Base-by-base conservation (phyloP, 148 eudicot genomes). In the Camellia lanceoleosa region DNA sequence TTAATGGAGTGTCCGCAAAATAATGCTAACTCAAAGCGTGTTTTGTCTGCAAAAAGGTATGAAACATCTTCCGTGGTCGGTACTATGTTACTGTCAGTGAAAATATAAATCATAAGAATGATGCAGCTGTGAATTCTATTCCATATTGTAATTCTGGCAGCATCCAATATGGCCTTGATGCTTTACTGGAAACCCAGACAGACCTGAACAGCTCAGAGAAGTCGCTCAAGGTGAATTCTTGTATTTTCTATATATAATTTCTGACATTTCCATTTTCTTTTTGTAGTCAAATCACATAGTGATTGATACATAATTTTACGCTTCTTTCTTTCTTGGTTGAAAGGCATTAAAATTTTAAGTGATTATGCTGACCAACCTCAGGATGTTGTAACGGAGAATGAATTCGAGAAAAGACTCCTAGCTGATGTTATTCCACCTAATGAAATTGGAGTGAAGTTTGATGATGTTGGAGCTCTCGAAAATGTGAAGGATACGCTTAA, bases 381-480 rank as follows among this genome's bases (percentile, higher is more conserved):
- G 97, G 97, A 91, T 86, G 90, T 93, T 77, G 92, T 84, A 81
- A 87, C 91, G 20, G 97, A 93, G 80, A 93, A 93, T 84, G 95
- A 93, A 38, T 93, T 93, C 76, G 95, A 93, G 85, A 91, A 91
- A 80, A 87, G 89, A 63, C 95, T 93, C 58, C 82, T 86, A 15
- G 90, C 81, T 51, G 95, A 93, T 84, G 95, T 93, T 54, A 91
- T 93, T 67, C 97, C 95, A 7, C 95, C 97, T 71, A 88, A 67
- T 84, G 97, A 91, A 74, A 93, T 93, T 84, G 95, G 95, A 68
- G 95, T 93, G 46, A 91, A 93, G 15, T 93, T 93, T 89, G 92
- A 93, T 82, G 95, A 93, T 81, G 91, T 93, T 78, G 97, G 97
- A 78, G 97, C 93, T 13, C 91, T 93, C 59, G 95, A 93, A 88